Conservation (phyloP, 2,329 filamentous ascomycete genomes). For the Pseudogymnoascus sp. region DNA sequence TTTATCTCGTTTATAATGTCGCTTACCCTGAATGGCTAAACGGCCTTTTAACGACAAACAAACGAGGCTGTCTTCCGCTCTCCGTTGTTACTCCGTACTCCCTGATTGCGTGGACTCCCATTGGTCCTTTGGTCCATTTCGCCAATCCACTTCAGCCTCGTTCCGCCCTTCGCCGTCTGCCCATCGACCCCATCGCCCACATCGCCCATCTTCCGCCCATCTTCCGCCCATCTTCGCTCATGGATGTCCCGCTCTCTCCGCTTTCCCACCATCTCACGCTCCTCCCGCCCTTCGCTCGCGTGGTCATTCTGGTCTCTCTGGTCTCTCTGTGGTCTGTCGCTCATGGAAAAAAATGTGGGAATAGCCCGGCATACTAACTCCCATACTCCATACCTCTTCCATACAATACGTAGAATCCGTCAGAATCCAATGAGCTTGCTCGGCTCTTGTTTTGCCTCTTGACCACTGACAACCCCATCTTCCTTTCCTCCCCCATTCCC, state of each 20-base stretch:
- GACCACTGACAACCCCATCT: background rate
- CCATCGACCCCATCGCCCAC: background rate
- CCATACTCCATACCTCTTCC: background rate
- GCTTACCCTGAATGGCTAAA: background rate
- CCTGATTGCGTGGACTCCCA: background rate
- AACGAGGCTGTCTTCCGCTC: background rate
- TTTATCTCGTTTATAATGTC: background rate
- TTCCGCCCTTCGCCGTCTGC: background rate
- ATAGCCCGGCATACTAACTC: background rate
- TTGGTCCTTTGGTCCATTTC: background rate
- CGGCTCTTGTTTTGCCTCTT: background rate
- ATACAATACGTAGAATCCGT: background rate
- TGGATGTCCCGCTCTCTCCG: background rate
- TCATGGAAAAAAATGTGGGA: background rate
- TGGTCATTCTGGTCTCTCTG: background rate
- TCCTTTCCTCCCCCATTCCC: background rate
- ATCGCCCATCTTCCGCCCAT: background rate
- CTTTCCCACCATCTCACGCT: background rate
- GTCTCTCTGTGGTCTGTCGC: background rate
- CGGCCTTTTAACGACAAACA: background rate
- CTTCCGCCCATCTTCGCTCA: background rate
- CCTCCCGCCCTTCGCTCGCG: background rate
- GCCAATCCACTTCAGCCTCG: constrained; percentile 1
- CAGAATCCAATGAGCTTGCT: background rate
- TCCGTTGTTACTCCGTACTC: background rate